Evolutionary conservation across 768 basidiomycete genomes (phyloP), one percentile per base, ranked within the genome.

Genomic region (Nidularia pulvinata): DNA sequence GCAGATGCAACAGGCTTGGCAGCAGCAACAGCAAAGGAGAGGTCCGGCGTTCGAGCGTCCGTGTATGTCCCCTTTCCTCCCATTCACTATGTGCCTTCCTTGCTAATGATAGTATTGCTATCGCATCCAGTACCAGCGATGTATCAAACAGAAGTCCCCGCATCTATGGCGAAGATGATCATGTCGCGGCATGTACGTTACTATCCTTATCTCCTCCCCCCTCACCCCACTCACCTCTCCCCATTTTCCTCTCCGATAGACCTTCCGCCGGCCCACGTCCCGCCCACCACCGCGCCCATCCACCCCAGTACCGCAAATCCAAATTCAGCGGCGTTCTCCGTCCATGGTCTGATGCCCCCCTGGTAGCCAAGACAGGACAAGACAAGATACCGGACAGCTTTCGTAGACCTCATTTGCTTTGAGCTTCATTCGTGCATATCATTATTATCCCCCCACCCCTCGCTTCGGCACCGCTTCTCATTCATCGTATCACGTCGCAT

Each of bases 151-250:
- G 71, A 72, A 49, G 66, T 70, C 36, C 77, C 77, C 46, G 58
- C 74, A 42, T 79, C 78, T 6, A 80, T 80, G 77, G 77, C 77
- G 34, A 79, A 79, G 61, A 72, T 79, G 54, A 79, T 79, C 57
- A 79, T 79, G 78, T 79, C 77, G 32, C 75, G 77, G 62, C 77
- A 79, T 66, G 77, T 80, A 60, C 45, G 77, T 61, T n/a, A 25
- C 22, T 13, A 13, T 32, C 25, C 25, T 30, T 49, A 14, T 14
- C 25, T 16, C 39, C 25, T 46, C 45, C 25, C 45, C 25, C 25
- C 45, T 14, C 25, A 3, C 25, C 45, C 14, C 13, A 46, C 45
- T 46, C 10, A 46, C 45, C 14, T 46, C 16, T 46, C 10, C 25
- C 45, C 14, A 10, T 19, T 42, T 42, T 19, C 39, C 1, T n/a